Conservation (phyloP, 495 filamentous ascomycete genomes). For the Pseudoneurospora amorphoporcata region DNA sequence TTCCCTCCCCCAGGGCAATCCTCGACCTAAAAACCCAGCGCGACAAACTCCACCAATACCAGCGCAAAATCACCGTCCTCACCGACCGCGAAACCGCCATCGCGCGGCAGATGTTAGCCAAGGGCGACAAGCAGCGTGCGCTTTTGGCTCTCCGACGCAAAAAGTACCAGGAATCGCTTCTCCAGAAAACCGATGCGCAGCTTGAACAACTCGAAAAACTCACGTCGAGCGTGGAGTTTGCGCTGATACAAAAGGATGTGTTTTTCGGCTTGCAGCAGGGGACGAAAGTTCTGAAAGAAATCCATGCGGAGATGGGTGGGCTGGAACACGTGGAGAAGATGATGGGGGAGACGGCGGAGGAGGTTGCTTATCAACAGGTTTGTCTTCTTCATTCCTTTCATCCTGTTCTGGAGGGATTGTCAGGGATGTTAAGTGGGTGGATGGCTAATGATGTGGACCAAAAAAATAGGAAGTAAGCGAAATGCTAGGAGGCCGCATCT, state of each 20-base stretch:
- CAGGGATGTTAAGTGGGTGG: neutral
- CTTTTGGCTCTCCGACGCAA: constrained; percentile 85
- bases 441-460: neutral
- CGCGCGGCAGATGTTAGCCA: constrained; percentile 67
- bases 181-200: constrained; percentile 83
- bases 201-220: constrained; percentile 80
- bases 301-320: constrained; percentile 92
- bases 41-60: constrained; percentile 86
- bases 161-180: constrained; percentile 91
- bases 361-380: constrained; percentile 78
- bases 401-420: neutral
- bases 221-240: constrained; percentile 79
- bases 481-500: constrained; percentile 76
- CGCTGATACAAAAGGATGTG: constrained; percentile 90
- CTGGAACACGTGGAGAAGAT: constrained; percentile 86
- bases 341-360: constrained; percentile 85
- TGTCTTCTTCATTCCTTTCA: constrained; percentile 7
- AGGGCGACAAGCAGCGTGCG: constrained; percentile 67
- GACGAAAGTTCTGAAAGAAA: constrained; percentile 77
- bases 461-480: constrained; percentile 68
- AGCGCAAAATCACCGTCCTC: constrained; percentile 73
- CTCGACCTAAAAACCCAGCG: constrained; percentile 95
- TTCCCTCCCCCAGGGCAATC: constrained; percentile 48
- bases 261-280: constrained; percentile 88
- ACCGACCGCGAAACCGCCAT: constrained; percentile 74